Evolutionary conservation across 345 rosid genomes (phyloP).

Genomic region (Lepidium africanum): DNA sequence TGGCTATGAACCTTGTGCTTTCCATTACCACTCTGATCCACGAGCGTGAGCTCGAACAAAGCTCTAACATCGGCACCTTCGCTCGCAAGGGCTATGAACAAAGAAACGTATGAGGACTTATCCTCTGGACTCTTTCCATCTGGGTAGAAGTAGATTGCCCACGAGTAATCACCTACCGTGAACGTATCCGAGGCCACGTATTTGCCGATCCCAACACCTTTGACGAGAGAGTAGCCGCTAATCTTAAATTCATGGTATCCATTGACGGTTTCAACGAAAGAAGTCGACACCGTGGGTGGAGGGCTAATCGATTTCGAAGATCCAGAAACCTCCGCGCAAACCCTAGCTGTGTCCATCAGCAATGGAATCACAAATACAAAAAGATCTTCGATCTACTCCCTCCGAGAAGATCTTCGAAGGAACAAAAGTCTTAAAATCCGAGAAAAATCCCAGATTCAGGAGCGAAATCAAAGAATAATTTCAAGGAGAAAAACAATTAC

Average conservation of each 20-base stretch:
- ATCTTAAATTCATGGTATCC: slow-evolving; percentile 64
- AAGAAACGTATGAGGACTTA: slow-evolving; percentile 49
- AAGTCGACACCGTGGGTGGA: slow-evolving; percentile 41
- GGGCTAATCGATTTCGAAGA: slow-evolving; percentile 28
- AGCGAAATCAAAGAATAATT: not conserved
- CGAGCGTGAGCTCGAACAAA: slow-evolving; percentile 60
- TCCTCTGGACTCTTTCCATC: slow-evolving; percentile 79
- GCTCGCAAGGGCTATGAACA: slow-evolving; percentile 67
- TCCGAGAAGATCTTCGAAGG: not conserved
- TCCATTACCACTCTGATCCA: slow-evolving; percentile 69
- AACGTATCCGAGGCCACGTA: slow-evolving; percentile 59
- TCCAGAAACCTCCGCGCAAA: slow-evolving; percentile 34
- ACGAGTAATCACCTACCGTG: slow-evolving; percentile 53
- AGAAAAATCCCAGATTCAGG: not conserved
- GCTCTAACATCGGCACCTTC: slow-evolving; percentile 73
- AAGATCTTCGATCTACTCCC: not conserved
- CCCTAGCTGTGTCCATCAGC: slow-evolving; percentile 61
- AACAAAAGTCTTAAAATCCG: not conserved
- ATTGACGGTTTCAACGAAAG: slow-evolving; percentile 52
- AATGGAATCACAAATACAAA: not conserved
- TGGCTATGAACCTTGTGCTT: slow-evolving; percentile 68
- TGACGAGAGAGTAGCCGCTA: slow-evolving; percentile 53
- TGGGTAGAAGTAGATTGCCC: slow-evolving; percentile 78
- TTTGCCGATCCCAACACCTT: slow-evolving; percentile 67
- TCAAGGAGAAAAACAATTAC: not conserved